Evolutionary conservation across 441 rosid species (phyloP), one percentile per base, ranked within the genome.

Genomic region (Populus hybrid): DNA sequence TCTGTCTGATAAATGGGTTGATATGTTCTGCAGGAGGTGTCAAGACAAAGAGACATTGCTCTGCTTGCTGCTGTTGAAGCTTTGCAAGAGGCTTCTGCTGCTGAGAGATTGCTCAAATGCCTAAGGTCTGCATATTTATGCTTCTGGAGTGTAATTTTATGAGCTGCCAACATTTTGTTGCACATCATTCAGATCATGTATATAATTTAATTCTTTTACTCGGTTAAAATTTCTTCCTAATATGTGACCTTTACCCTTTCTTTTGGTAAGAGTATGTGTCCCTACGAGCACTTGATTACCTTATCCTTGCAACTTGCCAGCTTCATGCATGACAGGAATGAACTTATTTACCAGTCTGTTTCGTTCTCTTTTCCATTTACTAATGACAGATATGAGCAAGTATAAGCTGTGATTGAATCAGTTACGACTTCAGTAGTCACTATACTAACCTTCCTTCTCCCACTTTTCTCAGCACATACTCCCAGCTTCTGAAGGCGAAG

Each of bases 61-160:
- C 40, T 91, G 76, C 83, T 81, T 67, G 84, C 88, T 82, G 90
- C 94, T 7, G 82, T 87, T 28, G 91, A 90, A 56, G 91, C 93
- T 69, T 81, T 91, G 79, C 83, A 88, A 84, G 93, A 92, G 80
- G 94, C 96, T 79, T 86, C 94, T 65, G 90, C 92, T 67, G 77
- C 90, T 35, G 90, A 92, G 75, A 84, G 88, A 82, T 83, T 89
- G 83, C 91, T 94, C 70, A 90, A 87, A 76, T 90, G 94, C 81
- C 82, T 91, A 78, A 88, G 92, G 95, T 90, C n/a, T 31, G 79
- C 29, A 68, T 40, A n/a, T 71, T 35, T 65, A 29, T 14, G 18
- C 33, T 28, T 12, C 69, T 18, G 61, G n/a, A 53, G 61, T 53
- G 61, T 53, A 53, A 53, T 53, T 53, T 53, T 6, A 53, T 1